Conservation (phyloP, 2,329 filamentous ascomycete species). For the Conoideocrella luteorostrata region DNA sequence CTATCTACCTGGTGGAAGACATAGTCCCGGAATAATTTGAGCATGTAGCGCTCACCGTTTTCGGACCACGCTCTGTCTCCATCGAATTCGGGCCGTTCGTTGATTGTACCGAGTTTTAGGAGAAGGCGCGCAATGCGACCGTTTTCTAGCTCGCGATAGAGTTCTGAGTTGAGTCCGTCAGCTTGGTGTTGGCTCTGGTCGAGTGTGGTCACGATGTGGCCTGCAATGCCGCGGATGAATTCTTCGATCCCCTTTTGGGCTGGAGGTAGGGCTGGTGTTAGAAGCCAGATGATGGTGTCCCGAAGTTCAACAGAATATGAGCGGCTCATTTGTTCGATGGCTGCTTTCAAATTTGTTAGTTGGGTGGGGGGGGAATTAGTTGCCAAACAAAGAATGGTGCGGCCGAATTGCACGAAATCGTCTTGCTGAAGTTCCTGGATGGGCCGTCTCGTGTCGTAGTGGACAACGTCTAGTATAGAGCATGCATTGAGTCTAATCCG, state of each 20-base stretch:
- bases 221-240: slow-evolving; percentile 71
- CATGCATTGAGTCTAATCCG: slow-evolving; percentile 84
- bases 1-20: slow-evolving; percentile 94
- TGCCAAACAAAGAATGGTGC: slow-evolving; percentile 75
- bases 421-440: slow-evolving; percentile 77
- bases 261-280: slow-evolving; percentile 54
- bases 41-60: slow-evolving; percentile 82
- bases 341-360: slow-evolving; percentile 57
- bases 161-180: slow-evolving; percentile 65
- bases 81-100: slow-evolving; percentile 82
- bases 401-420: slow-evolving; percentile 79
- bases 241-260: slow-evolving; percentile 67
- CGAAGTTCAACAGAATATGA: slow-evolving; percentile 73
- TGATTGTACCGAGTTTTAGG: slow-evolving; percentile 77
- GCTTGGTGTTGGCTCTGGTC: slow-evolving; percentile 74
- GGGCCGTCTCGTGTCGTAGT: slow-evolving; percentile 65
- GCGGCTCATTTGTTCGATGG: slow-evolving; percentile 69
- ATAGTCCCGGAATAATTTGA: slow-evolving; percentile 94
- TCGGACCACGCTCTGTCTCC: slow-evolving; percentile 79
- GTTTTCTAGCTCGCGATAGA: slow-evolving; percentile 83
- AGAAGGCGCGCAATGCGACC: slow-evolving; percentile 74
- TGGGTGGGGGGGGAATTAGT: slow-evolving; percentile 54
- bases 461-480: slow-evolving; percentile 81
- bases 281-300: slow-evolving; percentile 75
- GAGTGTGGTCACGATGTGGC: slow-evolving; percentile 67